Conservation (phyloP, 2,329 filamentous ascomycete species). For the Phaeomoniella chlamydospora region DNA sequence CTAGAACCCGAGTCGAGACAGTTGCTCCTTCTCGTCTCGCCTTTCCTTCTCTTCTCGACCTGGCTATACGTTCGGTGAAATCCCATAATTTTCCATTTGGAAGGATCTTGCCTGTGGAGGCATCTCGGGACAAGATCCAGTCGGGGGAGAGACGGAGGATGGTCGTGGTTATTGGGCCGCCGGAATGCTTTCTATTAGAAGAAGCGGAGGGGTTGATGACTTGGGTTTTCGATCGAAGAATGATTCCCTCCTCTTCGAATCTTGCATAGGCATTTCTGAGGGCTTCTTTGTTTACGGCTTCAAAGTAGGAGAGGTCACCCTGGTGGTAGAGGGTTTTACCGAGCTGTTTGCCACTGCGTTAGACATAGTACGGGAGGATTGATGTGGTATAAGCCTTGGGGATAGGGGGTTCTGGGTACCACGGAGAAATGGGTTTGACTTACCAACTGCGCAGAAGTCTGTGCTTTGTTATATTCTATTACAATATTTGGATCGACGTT, state of each 20-base stretch:
- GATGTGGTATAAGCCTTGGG: neutral
- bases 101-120: conserved; percentile 43
- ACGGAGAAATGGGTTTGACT: neutral
- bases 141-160: conserved; percentile 54
- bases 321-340: conserved; percentile 97
- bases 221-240: conserved; percentile 56
- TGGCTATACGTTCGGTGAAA: conserved; percentile 78
- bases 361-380: conserved; percentile 9
- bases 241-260: conserved; percentile 82
- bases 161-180: conserved; percentile 11
- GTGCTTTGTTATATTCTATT: conserved; percentile 64
- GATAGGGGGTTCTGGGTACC: neutral
- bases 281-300: conserved; percentile 96
- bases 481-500: conserved; percentile 50
- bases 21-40: conserved; percentile 88
- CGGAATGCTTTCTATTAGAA: neutral
- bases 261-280: conserved; percentile 83
- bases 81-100: conserved; percentile 73
- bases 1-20: conserved; percentile 67
- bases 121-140: conserved; percentile 59
- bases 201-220: conserved; percentile 17
- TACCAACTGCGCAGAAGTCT: conserved; percentile 61
- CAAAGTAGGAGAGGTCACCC: conserved; percentile 91
- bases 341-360: conserved; percentile 35
- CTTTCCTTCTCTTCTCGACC: conserved; percentile 78